These are phyloP conservation scores for Pseudoperonospora humuli DNA, from an alignment of 352 stramenopile species.

Conservation along the genomic window DNA sequence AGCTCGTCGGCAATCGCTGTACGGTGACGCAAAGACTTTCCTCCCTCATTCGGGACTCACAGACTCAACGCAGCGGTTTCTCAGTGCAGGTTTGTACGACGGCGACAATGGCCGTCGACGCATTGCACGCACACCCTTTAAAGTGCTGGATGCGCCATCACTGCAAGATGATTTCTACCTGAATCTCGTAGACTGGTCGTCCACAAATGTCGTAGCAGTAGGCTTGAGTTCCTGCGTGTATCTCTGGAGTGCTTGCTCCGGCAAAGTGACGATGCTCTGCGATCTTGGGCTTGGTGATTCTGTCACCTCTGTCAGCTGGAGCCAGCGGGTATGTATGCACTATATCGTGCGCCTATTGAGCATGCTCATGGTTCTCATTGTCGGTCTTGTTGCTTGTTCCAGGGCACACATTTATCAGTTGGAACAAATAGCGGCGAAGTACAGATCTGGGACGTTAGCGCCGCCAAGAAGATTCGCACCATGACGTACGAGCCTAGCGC, in stretches of 20 bases:
- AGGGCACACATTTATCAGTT: constrained; percentile 89
- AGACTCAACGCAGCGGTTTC: constrained; percentile 27
- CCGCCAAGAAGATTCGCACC: constrained; percentile 83
- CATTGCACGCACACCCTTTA: constrained; percentile 93
- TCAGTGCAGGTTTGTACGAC: constrained; percentile 12
- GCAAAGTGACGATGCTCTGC: constrained; percentile 92
- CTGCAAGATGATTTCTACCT: constrained; percentile 98
- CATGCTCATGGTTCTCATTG: background rate
- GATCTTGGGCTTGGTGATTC: constrained; percentile 66
- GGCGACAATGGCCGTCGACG: constrained; percentile 35
- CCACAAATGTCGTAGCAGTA: constrained; percentile 92
- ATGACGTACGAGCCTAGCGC: constrained; percentile 56
- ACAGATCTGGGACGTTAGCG: constrained; percentile 92
- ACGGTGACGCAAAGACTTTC: constrained; percentile 51
- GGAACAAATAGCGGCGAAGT: constrained; percentile 92
- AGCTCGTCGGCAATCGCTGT: constrained; percentile 44
- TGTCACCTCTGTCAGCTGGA: constrained; percentile 93
- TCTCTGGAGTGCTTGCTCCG: constrained; percentile 90
- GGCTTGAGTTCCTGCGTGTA: constrained; percentile 92
- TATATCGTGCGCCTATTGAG: background rate
- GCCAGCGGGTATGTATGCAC: constrained; percentile 57
- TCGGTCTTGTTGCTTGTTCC: constrained; percentile 2
- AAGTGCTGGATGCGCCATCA: constrained; percentile 94
- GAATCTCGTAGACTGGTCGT: constrained; percentile 96
- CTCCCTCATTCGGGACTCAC: constrained; percentile 41